A percentile compares a stretch with the other conserved stretches of the same genome.
These are phyloP conservation scores for Cercospora zeina DNA, from an alignment of 2,329 filamentous ascomycete genomes.

Conservation along the genomic window DNA sequence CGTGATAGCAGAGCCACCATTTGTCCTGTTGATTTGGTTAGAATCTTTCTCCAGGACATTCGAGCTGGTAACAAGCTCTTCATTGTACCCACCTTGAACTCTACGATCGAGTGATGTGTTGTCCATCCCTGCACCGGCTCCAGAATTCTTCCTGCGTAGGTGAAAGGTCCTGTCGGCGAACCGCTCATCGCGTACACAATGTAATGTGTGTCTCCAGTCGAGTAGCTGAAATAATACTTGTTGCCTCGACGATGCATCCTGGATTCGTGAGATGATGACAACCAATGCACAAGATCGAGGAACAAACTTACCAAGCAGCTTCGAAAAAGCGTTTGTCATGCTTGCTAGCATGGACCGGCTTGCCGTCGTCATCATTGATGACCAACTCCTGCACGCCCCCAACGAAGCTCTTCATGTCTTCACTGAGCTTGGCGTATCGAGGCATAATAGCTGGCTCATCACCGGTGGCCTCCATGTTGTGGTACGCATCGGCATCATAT, in stretches of 20 bases:
- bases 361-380: slow-evolving; percentile 62
- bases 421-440: slow-evolving; percentile 63
- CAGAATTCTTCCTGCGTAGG: slow-evolving; percentile 68
- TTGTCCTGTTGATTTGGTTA: slow-evolving; percentile 46
- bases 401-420: slow-evolving; percentile 66
- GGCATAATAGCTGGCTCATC: slow-evolving; percentile 63
- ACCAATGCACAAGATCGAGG: slow-evolving; percentile 33
- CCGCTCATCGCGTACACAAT: slow-evolving; percentile 67
- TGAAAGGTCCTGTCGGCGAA: slow-evolving; percentile 69
- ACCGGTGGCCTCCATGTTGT: slow-evolving; percentile 48
- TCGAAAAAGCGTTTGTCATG: slow-evolving; percentile 78
- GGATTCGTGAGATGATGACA: background rate
- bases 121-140: slow-evolving; percentile 80
- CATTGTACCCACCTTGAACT: slow-evolving; percentile 54
- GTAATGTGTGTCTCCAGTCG: slow-evolving; percentile 66
- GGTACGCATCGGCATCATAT: slow-evolving; percentile 53
- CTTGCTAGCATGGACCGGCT: slow-evolving; percentile 64
- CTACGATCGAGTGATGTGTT: slow-evolving; percentile 76
- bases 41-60: background rate
- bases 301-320: slow-evolving; percentile 70
- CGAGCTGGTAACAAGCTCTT: no score
- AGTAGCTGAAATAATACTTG: slow-evolving; percentile 37
- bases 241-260: slow-evolving; percentile 64
- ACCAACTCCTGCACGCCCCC: slow-evolving; percentile 58
- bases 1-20: slow-evolving; percentile 78